A percentile compares a stretch with the other conserved stretches of the same genome.
These are phyloP conservation scores for Kwoniella shivajii DNA, from an alignment of 1,284 basidiomycete species.

Conservation along the genomic window DNA sequence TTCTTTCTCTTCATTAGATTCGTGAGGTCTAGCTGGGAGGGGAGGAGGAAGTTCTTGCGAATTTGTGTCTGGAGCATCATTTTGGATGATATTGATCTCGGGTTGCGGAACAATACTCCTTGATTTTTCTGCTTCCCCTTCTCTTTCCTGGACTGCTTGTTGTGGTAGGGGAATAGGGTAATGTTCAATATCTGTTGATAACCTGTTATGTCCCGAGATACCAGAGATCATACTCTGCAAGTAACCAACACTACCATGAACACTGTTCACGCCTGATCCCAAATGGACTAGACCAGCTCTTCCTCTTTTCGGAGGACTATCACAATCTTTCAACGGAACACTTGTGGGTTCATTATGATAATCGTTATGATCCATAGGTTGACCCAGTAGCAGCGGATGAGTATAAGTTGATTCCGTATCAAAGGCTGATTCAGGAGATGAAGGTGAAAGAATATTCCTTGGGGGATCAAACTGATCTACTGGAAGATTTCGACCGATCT, in stretches of 20 bases:
- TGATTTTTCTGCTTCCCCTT: too few species aligned
- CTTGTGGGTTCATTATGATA: background rate
- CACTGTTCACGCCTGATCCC: slow-evolving; percentile 15
- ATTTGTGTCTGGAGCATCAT: too few species aligned
- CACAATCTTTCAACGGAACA: slow-evolving; percentile 6
- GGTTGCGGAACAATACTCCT: background rate
- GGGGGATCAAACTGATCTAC: too few species aligned
- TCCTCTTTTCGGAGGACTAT: slow-evolving; percentile 13
- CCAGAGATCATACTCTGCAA: slow-evolving; percentile 19
- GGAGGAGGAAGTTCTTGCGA: background rate
- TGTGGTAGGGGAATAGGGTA: background rate
- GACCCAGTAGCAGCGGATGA: slow-evolving; percentile 6
- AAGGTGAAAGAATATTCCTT: background rate
- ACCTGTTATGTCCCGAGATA: slow-evolving; percentile 8
- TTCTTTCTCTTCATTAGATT: background rate
- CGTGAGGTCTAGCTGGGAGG: background rate
- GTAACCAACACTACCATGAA: slow-evolving; percentile 29
- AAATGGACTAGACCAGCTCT: slow-evolving; percentile 18
- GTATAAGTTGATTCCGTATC: background rate
- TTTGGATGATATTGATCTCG: background rate
- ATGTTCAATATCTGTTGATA: background rate
- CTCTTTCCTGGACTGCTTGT: background rate
- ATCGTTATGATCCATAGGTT: slow-evolving; percentile 8
- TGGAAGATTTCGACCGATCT: too few species aligned
- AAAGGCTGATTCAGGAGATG: background rate